phyloP scores from a whole-genome alignment of 306 rosid genomes.

The Lathyrus aphaca region DNA sequence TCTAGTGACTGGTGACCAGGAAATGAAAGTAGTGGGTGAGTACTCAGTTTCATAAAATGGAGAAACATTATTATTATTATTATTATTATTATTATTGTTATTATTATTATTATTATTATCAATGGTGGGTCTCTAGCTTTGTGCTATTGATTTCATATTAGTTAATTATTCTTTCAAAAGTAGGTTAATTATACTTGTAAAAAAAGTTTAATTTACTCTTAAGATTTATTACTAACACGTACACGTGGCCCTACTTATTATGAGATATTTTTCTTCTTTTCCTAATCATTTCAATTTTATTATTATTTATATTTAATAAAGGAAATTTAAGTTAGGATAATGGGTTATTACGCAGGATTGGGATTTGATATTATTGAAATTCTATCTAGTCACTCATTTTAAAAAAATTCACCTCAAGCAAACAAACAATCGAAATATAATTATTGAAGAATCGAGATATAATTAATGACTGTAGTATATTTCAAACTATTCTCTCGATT shows the following conservation, averaged over 20 bases:
- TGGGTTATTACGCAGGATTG: too few species aligned
- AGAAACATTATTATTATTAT: slow-evolving; percentile 48
- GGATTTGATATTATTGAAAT: too few species aligned
- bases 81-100: too few species aligned
- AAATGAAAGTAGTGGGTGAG: slow-evolving; percentile 48
- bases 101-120: slow-evolving; percentile 50
- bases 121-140: slow-evolving; percentile 57
- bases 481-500: too few species aligned
- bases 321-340: too few species aligned
- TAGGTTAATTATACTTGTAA: slow-evolving; percentile 40
- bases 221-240: slow-evolving; percentile 41
- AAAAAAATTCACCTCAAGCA: too few species aligned
- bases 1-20: slow-evolving; percentile 43
- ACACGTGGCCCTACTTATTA: slow-evolving; percentile 37
- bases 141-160: slow-evolving; percentile 33
- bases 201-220: slow-evolving; percentile 46
- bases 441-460: too few species aligned
- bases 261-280: not conserved
- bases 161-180: slow-evolving; percentile 40
- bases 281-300: not conserved
- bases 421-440: too few species aligned
- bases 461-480: too few species aligned
- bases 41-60: slow-evolving; percentile 39
- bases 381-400: too few species aligned
- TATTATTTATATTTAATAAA: too few species aligned